phyloP scores from a whole-genome alignment of 371 early-diverging fungal species.

The Gilbertella persicaria region DNA sequence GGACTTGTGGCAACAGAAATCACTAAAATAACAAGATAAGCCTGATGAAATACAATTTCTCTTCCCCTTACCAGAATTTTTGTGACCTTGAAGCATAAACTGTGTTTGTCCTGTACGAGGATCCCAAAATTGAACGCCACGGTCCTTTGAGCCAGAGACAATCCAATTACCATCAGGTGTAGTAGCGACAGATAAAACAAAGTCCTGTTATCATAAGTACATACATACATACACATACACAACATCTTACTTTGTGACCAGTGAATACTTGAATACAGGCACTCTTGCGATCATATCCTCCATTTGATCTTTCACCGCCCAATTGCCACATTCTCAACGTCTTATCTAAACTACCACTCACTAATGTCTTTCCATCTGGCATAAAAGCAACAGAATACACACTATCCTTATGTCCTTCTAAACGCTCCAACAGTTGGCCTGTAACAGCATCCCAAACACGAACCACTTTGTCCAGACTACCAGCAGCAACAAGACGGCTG shows the following conservation, averaged over 20 bases:
- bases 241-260: constrained; percentile 60
- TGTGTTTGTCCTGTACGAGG: constrained; percentile 75
- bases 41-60: background rate
- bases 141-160: constrained; percentile 94
- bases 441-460: constrained; percentile 91
- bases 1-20: constrained; percentile 91
- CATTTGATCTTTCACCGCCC: constrained; percentile 39
- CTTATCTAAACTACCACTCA: constrained; percentile 95
- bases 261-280: constrained; percentile 60
- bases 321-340: constrained; percentile 96
- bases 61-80: constrained; percentile 79
- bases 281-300: constrained; percentile 32
- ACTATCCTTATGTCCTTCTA: constrained; percentile 96
- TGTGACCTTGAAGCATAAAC: constrained; percentile 97
- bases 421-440: constrained; percentile 79
- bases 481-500: constrained; percentile 81
- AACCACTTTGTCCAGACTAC: constrained; percentile 93
- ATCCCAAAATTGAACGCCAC: constrained; percentile 96
- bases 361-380: constrained; percentile 89
- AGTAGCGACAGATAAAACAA: constrained; percentile 95
- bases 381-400: constrained; percentile 97
- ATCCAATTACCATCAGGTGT: constrained; percentile 93
- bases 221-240: background rate
- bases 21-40: constrained; percentile 53
- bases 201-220: constrained; percentile 65